Base-by-base conservation (phyloP, 2,329 filamentous ascomycete species). In the Fusarium sp. region DNA sequence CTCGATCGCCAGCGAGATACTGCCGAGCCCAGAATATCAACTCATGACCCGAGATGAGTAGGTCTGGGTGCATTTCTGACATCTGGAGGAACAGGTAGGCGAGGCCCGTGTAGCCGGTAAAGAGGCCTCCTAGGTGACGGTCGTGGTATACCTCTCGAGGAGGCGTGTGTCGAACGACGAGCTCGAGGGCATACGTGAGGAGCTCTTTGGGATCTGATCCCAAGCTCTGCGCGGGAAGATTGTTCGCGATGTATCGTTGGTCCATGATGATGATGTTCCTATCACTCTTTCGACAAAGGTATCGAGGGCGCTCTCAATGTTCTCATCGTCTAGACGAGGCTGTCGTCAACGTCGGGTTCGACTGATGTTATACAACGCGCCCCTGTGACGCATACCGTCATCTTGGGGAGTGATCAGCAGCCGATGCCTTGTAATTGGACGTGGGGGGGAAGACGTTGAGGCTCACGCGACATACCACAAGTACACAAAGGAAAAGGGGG, bases 1-100 rank as follows among this genome's bases (percentile, higher is more conserved):
- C 79, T 22, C 84, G 79, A 22, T 79, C 77, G 31, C 84, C 84
- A 0, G 85, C 78, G 3, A 90, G 82, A 73, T 91, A 90, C 29
- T 79, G 80, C 65, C 82, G 73, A 0, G 87, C 85, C 87, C 87
- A 90, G 63, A 85, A 82, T 1, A 80, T 65, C 4, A 86, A 79
- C 1, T 81, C 78, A 67, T 87, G 84, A 2, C 83, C 83, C 35
- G 81, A 79, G 66, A 90, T 81, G 11, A 80, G 72, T 2, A 89
- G 71, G 41, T 85, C 78, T 0, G 88, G 87, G 27, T 86, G 83
- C 3, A 79, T 69, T 3, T 79, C 78, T 7, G 86, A 87, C 4
- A 90, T 81, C 10, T 83, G 82, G 24, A 88, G 85, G 79, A 91
- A 89, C 11, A 91, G 82, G 70, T 89, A 88, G 6, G 88, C 87